Conservation (phyloP, 345 rosid species). For the Erucastrum elatum region DNA sequence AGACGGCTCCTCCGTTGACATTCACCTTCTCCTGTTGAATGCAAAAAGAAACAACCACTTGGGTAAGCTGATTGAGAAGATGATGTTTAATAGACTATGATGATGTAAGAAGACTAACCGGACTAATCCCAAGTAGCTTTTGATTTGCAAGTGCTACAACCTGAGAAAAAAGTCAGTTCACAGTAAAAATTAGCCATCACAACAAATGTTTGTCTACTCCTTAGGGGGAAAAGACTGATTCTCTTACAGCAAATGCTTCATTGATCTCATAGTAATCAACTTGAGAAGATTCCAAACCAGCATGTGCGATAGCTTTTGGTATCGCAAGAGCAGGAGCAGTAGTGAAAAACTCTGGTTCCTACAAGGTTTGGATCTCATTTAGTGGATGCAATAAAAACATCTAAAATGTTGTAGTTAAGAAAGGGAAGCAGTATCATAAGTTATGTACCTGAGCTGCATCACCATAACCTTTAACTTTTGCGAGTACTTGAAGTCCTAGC, state of each 20-base stretch:
- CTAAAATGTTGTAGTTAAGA: background rate
- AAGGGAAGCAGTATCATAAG: background rate
- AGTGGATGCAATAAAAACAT: conserved; percentile 9
- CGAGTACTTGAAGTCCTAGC: conserved; percentile 83
- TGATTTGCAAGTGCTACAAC: conserved; percentile 95
- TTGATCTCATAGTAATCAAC: conserved; percentile 93
- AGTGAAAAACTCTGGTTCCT: conserved; percentile 97
- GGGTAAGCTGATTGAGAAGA: conserved; percentile 3
- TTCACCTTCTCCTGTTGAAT: conserved; percentile 71
- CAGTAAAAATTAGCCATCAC: background rate
- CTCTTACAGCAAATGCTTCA: conserved; percentile 94
- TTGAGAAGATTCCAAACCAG: conserved; percentile 79
- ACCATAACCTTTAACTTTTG: conserved; percentile 78
- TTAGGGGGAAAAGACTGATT: background rate
- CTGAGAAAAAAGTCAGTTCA: conserved; percentile 39
- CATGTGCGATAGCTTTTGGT: conserved; percentile 85
- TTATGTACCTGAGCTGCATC: conserved; percentile 92
- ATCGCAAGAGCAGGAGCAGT: conserved; percentile 94
- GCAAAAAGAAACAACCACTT: background rate
- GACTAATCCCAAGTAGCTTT: conserved; percentile 72
- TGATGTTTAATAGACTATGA: background rate
- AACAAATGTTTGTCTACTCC: background rate
- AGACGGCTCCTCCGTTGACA: conserved; percentile 93
- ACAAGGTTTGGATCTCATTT: conserved; percentile 37
- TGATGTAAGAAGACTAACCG: conserved; percentile 50